Conservation (phyloP, 768 basidiomycete species). For the Glaciozyma martinii region DNA sequence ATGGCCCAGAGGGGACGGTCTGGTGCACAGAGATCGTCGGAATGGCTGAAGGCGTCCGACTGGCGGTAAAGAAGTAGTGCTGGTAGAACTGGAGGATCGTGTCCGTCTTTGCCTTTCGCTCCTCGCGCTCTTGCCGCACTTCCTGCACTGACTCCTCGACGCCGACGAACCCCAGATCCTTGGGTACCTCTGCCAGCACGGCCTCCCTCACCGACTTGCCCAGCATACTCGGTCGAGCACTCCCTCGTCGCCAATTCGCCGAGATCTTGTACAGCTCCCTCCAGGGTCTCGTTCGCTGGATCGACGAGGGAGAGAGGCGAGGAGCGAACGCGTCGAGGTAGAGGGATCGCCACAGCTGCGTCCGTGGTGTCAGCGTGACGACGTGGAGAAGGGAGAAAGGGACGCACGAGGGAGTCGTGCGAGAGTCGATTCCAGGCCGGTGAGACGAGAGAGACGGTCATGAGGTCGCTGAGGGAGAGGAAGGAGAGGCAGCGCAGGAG, state of each 20-base stretch:
- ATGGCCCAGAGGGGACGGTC: conserved; percentile 3
- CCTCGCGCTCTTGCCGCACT: too few relatives aligned
- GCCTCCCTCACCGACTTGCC: conserved; percentile 3
- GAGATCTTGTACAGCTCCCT: conserved; percentile 24
- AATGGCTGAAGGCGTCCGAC: neutral
- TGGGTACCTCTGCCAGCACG: conserved; percentile 6
- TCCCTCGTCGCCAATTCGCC: conserved; percentile 22
- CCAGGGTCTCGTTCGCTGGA: conserved; percentile 9
- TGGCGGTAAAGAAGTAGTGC: conserved; percentile 16
- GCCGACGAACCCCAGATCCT: neutral
- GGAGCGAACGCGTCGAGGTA: conserved; percentile 22
- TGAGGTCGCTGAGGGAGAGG: conserved; percentile 16
- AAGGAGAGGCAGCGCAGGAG: conserved; percentile 23
- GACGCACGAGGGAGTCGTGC: conserved; percentile 24
- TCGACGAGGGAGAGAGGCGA: neutral
- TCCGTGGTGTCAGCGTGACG: neutral
- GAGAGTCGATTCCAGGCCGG: conserved; percentile 21
- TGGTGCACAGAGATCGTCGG: conserved; percentile 11
- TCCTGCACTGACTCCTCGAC: neutral
- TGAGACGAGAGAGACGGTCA: conserved; percentile 11
- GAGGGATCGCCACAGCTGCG: conserved; percentile 20
- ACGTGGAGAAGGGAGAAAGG: too few relatives aligned
- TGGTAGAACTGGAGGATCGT: conserved; percentile 21
- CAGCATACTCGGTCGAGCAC: conserved; percentile 5
- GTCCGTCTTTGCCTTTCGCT: neutral